These are phyloP conservation scores for Emmonsiellopsis sp. DNA, from an alignment of 2,329 filamentous ascomycete species.

Conservation along the genomic window DNA sequence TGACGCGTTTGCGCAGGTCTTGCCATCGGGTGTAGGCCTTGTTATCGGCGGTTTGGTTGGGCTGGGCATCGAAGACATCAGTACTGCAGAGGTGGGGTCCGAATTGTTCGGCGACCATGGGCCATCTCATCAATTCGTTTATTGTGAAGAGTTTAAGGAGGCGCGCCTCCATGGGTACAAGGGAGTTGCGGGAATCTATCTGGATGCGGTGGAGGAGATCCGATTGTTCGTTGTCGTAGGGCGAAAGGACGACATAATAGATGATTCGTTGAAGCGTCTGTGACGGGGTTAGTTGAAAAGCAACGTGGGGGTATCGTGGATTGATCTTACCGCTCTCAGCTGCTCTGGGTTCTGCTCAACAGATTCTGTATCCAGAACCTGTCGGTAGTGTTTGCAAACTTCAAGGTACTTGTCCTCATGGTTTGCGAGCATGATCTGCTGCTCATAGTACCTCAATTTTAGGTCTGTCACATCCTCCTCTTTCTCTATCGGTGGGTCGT, in stretches of 20 bases:
- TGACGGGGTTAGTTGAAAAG: slow-evolving; percentile 1
- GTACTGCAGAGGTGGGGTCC: slow-evolving; percentile 79
- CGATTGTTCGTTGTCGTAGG: slow-evolving; percentile 97
- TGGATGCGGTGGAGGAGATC: slow-evolving; percentile 91
- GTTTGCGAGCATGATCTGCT: slow-evolving; percentile 91
- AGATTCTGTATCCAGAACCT: slow-evolving; percentile 90
- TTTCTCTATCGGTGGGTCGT: slow-evolving; percentile 64
- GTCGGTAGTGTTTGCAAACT: slow-evolving; percentile 94
- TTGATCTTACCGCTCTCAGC: slow-evolving; percentile 63
- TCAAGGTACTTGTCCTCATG: slow-evolving; percentile 97
- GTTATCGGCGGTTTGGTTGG: slow-evolving; percentile 52
- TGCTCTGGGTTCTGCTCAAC: slow-evolving; percentile 84
- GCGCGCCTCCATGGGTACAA: slow-evolving; percentile 70
- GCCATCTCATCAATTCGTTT: slow-evolving; percentile 97
- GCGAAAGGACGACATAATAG: slow-evolving; percentile 93
- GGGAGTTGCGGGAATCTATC: slow-evolving; percentile 69
- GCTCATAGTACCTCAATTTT: slow-evolving; percentile 93
- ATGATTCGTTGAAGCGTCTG: slow-evolving; percentile 89
- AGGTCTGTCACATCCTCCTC: slow-evolving; percentile 90
- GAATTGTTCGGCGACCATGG: slow-evolving; percentile 79
- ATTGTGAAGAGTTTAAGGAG: slow-evolving; percentile 92
- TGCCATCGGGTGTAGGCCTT: slow-evolving; percentile 84
- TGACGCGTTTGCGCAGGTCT: slow-evolving; percentile 93
- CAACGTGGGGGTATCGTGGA: slow-evolving; percentile 9
- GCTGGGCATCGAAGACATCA: slow-evolving; percentile 71